Conservation (phyloP, 2,329 filamentous ascomycete genomes). For the Alternaria triticina region DNA sequence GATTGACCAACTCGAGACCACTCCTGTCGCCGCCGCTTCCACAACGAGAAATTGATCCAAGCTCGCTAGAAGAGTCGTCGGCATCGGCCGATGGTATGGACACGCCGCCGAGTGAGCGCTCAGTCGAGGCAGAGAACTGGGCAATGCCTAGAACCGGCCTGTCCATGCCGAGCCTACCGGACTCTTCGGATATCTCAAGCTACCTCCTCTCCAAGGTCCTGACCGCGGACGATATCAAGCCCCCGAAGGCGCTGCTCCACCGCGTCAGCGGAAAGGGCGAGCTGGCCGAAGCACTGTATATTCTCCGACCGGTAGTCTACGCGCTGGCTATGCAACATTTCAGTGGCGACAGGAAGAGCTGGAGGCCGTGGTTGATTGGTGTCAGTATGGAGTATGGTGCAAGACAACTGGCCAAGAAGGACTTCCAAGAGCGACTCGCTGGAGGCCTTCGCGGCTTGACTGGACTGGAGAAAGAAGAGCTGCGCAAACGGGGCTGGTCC, state of each 20-base stretch:
- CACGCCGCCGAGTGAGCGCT: constrained; percentile 49
- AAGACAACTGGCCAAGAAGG: constrained; percentile 77
- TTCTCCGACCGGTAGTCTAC: constrained; percentile 86
- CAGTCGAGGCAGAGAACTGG: constrained; percentile 65
- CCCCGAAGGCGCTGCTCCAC: constrained; percentile 85
- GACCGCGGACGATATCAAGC: constrained; percentile 95
- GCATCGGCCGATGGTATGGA: constrained; percentile 56
- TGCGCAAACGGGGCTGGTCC: constrained; percentile 84
- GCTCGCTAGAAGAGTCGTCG: constrained; percentile 60
- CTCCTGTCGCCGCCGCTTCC: constrained; percentile 84
- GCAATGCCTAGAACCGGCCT: constrained; percentile 94
- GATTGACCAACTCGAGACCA: constrained; percentile 81
- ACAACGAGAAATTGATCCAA: constrained; percentile 79
- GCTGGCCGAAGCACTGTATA: constrained; percentile 88
- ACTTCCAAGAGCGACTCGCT: constrained; percentile 67
- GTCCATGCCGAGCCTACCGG: constrained; percentile 81
- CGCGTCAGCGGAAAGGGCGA: constrained; percentile 75
- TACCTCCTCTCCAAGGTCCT: constrained; percentile 91
- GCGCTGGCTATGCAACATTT: constrained; percentile 79
- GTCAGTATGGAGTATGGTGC: constrained; percentile 86
- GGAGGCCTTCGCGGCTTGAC: constrained; percentile 79
- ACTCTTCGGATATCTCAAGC: constrained; percentile 78
- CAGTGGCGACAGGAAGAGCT: constrained; percentile 75
- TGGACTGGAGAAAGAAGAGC: constrained; percentile 86
- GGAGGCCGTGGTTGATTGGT: constrained; percentile 91